These are phyloP conservation scores for Chlorociboria aeruginascens DNA, from an alignment of 495 filamentous ascomycete species.

Conservation along the genomic window DNA sequence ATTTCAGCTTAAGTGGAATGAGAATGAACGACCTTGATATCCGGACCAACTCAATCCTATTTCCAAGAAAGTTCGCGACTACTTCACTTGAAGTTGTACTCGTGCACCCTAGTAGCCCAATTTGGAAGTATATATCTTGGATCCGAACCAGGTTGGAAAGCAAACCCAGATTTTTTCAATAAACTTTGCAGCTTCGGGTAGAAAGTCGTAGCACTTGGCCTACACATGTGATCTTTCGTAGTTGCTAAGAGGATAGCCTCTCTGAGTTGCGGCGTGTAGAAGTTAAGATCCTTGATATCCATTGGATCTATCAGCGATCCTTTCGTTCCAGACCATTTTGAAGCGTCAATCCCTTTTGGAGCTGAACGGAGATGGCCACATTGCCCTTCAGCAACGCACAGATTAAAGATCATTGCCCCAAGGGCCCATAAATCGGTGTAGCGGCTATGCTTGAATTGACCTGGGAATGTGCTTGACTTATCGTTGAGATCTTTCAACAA, in stretches of 20 bases:
- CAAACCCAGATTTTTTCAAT: neutral
- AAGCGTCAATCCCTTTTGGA: neutral
- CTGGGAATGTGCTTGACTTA: constrained; percentile 3
- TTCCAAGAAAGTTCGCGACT: no score
- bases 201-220: neutral
- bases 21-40: no score
- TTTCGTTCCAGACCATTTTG: neutral
- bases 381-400: neutral
- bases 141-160: neutral
- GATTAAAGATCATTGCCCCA: constrained; percentile 7
- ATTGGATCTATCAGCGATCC: neutral
- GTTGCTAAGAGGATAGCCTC: neutral
- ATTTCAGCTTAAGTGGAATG: no score
- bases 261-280: neutral
- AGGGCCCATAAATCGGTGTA: constrained; percentile 19
- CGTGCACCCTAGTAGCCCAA: constrained; percentile 4
- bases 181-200: neutral
- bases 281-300: neutral
- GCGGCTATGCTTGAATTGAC: constrained; percentile 3
- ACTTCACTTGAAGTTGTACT: neutral
- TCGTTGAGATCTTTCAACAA: constrained; percentile 5
- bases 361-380: neutral
- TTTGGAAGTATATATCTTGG: constrained; percentile 1
- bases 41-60: no score
- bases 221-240: neutral